Evolutionary conservation across 495 filamentous ascomycete species (phyloP).

Genomic region (Acidiella bohemica): DNA sequence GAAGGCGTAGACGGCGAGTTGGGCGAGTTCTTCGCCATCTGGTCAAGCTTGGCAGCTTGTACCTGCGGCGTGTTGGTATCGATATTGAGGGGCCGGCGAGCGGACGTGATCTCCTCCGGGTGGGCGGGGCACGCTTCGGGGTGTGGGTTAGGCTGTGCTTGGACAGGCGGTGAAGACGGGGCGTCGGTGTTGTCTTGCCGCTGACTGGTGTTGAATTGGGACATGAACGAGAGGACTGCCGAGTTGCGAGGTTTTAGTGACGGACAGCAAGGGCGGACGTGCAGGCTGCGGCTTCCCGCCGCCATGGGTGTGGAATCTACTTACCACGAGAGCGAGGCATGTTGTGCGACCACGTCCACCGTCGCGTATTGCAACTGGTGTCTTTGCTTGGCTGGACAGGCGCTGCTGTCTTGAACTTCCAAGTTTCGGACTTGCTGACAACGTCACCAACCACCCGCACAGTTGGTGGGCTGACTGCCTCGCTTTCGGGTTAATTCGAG

Average conservation of each 20-base stretch:
- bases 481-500: too few relatives aligned
- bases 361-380: too few relatives aligned
- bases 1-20: conserved; percentile 12
- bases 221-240: conserved; percentile 52
- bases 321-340: conserved; percentile 22
- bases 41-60: conserved; percentile 16
- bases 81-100: conserved; percentile 6
- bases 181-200: conserved; percentile 22
- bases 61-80: conserved; percentile 12
- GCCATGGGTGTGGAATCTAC: conserved; percentile 2
- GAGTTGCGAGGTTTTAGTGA: conserved; percentile 2
- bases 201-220: conserved; percentile 39
- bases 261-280: not conserved
- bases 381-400: too few relatives aligned
- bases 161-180: conserved; percentile 26
- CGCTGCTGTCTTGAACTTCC: too few relatives aligned
- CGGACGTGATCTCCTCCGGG: not conserved
- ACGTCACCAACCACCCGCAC: too few relatives aligned
- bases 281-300: too few relatives aligned
- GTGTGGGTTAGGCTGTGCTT: conserved; percentile 6
- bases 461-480: too few relatives aligned
- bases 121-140: conserved; percentile 1
- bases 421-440: too few relatives aligned
- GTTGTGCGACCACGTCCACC: conserved; percentile 8
- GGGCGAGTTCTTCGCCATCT: conserved; percentile 15